Evolutionary conservation across 73 alveolate genomes (phyloP).

Genomic region (Diophrys sp.): DNA sequence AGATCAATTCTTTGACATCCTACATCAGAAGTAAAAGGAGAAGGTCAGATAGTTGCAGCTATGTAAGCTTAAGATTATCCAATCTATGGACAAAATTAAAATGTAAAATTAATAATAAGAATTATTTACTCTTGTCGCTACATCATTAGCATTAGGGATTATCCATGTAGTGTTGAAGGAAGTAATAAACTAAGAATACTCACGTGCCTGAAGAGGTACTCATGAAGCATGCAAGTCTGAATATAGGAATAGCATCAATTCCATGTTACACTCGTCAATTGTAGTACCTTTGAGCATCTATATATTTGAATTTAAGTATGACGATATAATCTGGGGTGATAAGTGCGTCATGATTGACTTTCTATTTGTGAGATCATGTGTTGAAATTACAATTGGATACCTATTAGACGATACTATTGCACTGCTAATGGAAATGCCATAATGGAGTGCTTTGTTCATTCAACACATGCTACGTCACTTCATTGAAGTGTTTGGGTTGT

Average conservation of each 20-base stretch:
- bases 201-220: background rate
- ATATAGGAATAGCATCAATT: background rate
- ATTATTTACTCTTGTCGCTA: background rate
- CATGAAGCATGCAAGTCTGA: background rate
- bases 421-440: background rate
- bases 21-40: background rate
- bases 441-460: background rate
- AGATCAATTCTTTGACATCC: background rate
- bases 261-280: background rate
- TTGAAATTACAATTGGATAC: background rate
- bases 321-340: background rate
- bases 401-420: background rate
- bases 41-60: background rate
- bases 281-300: background rate
- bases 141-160: background rate
- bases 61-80: slow-evolving; percentile 53
- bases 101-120: background rate
- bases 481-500: background rate
- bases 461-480: background rate
- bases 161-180: background rate
- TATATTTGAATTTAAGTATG: background rate
- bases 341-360: background rate
- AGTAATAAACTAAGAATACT: no score
- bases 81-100: slow-evolving; percentile 5
- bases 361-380: background rate